Evolutionary conservation across 2,329 filamentous ascomycete species (phyloP), one percentile per base, ranked within the genome.

Genomic region (Xylaria sp.): DNA sequence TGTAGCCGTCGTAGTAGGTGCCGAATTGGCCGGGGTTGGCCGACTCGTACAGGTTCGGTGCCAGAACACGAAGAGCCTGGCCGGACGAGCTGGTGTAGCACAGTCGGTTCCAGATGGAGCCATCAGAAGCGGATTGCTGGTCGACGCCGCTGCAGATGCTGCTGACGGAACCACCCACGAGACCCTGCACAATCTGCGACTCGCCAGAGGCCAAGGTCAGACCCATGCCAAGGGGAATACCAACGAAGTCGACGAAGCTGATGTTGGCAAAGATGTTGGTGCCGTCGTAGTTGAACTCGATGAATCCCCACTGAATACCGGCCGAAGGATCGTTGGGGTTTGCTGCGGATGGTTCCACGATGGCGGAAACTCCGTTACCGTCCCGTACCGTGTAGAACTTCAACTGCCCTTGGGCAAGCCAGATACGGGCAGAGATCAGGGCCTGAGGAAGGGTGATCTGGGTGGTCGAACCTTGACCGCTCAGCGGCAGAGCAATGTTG

Each of bases 181-280:
- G 81, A 0, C 85, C 85, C 3, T 79, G 74, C 12, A 83, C 81
- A 2, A 78, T 76, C 52, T 85, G 84, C 0, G 72, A 74, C 55
- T 67, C 72, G 39, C 82, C 82, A 34, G 76, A 78, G 15, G 72
- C 78, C 15, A 81, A 77, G 0, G 78, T 79, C 8, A 88, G 76
- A 0, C 74, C 73, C 82, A 88, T 85, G 39, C 85, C 84, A 2
- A 88, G 81, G 0, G 84, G 78, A 12, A 88, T 78, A 5, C 85
- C 80, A 25, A 86, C 81, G 63, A 86, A 86, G 73, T 87, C 85
- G 31, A 87, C 85, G 66, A 83, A 86, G 57, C 82, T 84, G 62
- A 87, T 81, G 75, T 87, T 86, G 70, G 84, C 83, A 46, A 79
- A 86, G 37, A 86, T 74, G 3, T 78, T 78, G 0, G 79, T 79